A percentile compares a stretch with the other conserved stretches of the same genome.
Evolutionary conservation across 805 yeast species (phyloP).

Genomic region (Torulaspora franciscae): DNA sequence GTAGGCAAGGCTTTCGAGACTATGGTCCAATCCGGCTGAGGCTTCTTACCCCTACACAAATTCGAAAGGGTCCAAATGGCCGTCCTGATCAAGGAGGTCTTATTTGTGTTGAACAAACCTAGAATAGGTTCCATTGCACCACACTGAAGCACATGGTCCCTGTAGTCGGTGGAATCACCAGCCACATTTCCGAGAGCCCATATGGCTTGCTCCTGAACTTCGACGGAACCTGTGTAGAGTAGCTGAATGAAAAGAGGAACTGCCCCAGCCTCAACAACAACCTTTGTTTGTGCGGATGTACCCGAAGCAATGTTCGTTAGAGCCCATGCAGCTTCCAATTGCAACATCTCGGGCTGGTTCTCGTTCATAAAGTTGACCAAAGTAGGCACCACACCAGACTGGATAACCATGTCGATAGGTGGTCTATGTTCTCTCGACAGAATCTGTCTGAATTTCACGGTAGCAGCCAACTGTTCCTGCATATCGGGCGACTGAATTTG

Average conservation of each 20-base stretch:
- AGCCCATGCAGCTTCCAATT: conserved; percentile 99
- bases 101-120: conserved; percentile 68
- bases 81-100: conserved; percentile 86
- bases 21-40: conserved; percentile 91
- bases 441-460: conserved; percentile 88
- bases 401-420: conserved; percentile 89
- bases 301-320: conserved; percentile 97
- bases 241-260: conserved; percentile 86
- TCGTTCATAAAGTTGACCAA: conserved; percentile 79
- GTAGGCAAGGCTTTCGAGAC: conserved; percentile 88
- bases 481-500: conserved; percentile 70
- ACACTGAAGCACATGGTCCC: conserved; percentile 82
- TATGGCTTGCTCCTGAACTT: conserved; percentile 96
- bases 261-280: conserved; percentile 90
- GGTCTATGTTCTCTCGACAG: conserved; percentile 93
- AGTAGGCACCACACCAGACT: conserved; percentile 88
- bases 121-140: conserved; percentile 89
- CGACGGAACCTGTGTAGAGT: conserved; percentile 73
- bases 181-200: conserved; percentile 99
- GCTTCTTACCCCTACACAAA: conserved; percentile 92
- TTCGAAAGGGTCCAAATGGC: conserved; percentile 98
- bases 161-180: conserved; percentile 86
- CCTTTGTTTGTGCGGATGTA: conserved; percentile 77
- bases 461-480: conserved; percentile 79
- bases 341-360: conserved; percentile 77